Conservation (phyloP, 2,329 filamentous ascomycete species). For the Scleromitrula shiraiana region DNA sequence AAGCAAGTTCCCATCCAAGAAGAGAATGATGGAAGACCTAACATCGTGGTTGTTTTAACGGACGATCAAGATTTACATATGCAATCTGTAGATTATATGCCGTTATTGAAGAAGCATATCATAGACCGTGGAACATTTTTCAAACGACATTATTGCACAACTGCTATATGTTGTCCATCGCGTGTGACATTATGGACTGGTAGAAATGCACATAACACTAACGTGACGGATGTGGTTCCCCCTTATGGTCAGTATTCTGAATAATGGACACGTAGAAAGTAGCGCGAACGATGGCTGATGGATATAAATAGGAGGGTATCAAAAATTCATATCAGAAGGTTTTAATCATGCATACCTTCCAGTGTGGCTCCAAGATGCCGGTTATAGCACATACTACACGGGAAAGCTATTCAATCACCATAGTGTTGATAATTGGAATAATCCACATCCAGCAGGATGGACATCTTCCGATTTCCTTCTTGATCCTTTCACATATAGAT, state of each 20-base stretch:
- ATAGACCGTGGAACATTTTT: conserved; percentile 48
- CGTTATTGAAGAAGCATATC: conserved; percentile 45
- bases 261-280: conserved; percentile 21
- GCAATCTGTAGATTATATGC: conserved; percentile 51
- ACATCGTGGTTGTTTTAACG: conserved; percentile 55
- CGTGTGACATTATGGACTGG: conserved; percentile 54
- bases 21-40: conserved; percentile 32
- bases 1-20: conserved; percentile 11
- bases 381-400: conserved; percentile 64
- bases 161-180: conserved; percentile 54
- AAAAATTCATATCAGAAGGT: conserved; percentile 57
- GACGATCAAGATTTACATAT: conserved; percentile 59
- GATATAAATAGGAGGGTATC: conserved; percentile 46
- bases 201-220: conserved; percentile 55
- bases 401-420: conserved; percentile 66
- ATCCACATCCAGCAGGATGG: conserved; percentile 52
- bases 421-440: conserved; percentile 51
- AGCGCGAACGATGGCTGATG: conserved; percentile 18
- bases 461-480: conserved; percentile 49
- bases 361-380: conserved; percentile 60
- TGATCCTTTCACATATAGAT: conserved; percentile 61
- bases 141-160: conserved; percentile 51
- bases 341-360: conserved; percentile 61
- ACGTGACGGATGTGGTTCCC: conserved; percentile 42
- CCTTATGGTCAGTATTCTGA: conserved; percentile 40